These are phyloP conservation scores for Chaetoscypha palmicola DNA, from an alignment of 2,329 filamentous ascomycete species.

Conservation along the genomic window DNA sequence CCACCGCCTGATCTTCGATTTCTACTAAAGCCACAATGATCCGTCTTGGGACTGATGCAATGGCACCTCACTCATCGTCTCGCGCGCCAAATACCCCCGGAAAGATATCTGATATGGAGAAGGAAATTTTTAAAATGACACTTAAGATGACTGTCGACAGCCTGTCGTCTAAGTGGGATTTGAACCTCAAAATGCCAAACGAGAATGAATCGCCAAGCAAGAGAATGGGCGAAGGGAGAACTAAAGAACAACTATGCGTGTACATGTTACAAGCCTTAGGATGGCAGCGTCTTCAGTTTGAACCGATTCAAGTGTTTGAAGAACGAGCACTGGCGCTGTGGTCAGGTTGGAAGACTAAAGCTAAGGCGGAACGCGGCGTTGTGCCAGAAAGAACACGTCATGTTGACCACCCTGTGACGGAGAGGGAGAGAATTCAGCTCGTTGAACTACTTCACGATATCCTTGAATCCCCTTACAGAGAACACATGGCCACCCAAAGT, in stretches of 20 bases:
- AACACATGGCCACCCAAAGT: background rate
- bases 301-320: constrained; percentile 3
- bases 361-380: constrained; percentile 10
- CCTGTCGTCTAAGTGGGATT: constrained; percentile 8
- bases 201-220: constrained; percentile 5
- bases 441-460: constrained; percentile 1
- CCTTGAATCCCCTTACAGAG: background rate
- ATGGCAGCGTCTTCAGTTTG: constrained; percentile 2
- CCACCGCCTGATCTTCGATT: too few relatives aligned
- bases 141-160: constrained; percentile 5
- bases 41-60: too few relatives aligned
- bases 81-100: too few relatives aligned
- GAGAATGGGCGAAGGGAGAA: background rate
- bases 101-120: background rate
- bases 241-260: constrained; percentile 5
- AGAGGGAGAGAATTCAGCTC: constrained; percentile 2
- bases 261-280: constrained; percentile 7
- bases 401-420: background rate
- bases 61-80: too few relatives aligned
- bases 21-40: too few relatives aligned
- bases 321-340: background rate
- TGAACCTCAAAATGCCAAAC: constrained; percentile 2
- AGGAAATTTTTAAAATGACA: background rate
- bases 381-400: constrained; percentile 6
- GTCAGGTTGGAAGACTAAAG: constrained; percentile 11